phyloP scores from a whole-genome alignment of 2,329 filamentous ascomycete genomes.

The Fusarium abutilonis region DNA sequence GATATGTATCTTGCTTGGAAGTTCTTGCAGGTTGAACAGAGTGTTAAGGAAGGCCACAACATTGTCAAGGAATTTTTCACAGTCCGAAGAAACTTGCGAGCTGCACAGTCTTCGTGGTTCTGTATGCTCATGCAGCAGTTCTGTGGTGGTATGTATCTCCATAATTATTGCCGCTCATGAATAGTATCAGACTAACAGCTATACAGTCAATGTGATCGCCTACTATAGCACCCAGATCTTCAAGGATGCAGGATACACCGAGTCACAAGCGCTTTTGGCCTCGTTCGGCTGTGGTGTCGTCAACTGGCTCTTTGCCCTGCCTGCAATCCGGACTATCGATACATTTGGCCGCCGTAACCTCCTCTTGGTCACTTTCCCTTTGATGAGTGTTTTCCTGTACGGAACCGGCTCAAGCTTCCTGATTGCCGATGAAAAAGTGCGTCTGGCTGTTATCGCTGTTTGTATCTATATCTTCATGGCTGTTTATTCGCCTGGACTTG shows the following conservation, averaged over 20 bases:
- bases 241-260: slow-evolving; percentile 41
- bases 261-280: slow-evolving; percentile 46
- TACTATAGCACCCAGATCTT: slow-evolving; percentile 49
- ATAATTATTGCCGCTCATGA: background rate
- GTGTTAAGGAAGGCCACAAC: slow-evolving; percentile 40
- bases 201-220: slow-evolving; percentile 49
- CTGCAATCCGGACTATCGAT: slow-evolving; percentile 54
- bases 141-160: slow-evolving; percentile 52
- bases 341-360: slow-evolving; percentile 64
- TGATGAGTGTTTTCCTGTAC: slow-evolving; percentile 46
- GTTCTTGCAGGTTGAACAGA: slow-evolving; percentile 45
- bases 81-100: slow-evolving; percentile 46
- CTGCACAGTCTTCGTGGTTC: slow-evolving; percentile 49
- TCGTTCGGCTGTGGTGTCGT: slow-evolving; percentile 54
- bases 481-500: slow-evolving; percentile 51
- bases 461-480: slow-evolving; percentile 51
- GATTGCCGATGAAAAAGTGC: slow-evolving; percentile 27
- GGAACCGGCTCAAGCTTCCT: slow-evolving; percentile 46
- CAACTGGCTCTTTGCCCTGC: slow-evolving; percentile 59
- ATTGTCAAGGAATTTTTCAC: slow-evolving; percentile 46
- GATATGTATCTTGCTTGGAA: slow-evolving; percentile 61
- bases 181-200: slow-evolving; percentile 54
- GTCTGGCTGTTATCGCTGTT: slow-evolving; percentile 45
- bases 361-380: slow-evolving; percentile 48
- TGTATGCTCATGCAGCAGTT: slow-evolving; percentile 52